Evolutionary conservation across 768 basidiomycete genomes (phyloP).

Genomic region (Tricholoma terreum): DNA sequence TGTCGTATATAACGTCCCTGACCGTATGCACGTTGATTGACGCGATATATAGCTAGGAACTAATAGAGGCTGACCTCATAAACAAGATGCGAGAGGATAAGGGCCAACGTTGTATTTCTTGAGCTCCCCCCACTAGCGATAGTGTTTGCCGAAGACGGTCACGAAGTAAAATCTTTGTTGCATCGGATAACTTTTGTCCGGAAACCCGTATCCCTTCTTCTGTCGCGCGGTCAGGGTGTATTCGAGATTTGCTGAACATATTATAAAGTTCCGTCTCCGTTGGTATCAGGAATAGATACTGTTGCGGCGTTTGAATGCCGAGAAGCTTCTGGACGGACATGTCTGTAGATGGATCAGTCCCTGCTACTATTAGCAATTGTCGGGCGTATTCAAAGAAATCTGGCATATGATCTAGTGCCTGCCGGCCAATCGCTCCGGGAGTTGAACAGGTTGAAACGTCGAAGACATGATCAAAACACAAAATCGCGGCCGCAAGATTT

Average conservation of each 20-base stretch:
- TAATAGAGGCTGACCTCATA: slow-evolving; percentile 41
- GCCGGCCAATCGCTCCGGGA: no score
- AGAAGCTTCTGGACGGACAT: neutral
- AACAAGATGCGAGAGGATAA: slow-evolving; percentile 36
- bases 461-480: slow-evolving; percentile 45
- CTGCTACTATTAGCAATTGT: neutral
- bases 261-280: neutral
- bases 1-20: slow-evolving; percentile 41
- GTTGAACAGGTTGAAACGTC: slow-evolving; percentile 24
- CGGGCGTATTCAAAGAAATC: neutral
- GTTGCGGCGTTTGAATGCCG: neutral
- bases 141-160: neutral
- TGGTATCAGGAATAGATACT: neutral
- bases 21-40: no score
- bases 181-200: neutral
- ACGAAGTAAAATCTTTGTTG: neutral
- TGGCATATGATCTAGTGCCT: neutral
- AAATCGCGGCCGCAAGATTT: slow-evolving; percentile 31
- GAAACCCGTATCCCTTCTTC: neutral
- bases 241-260: neutral
- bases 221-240: no score
- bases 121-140: neutral
- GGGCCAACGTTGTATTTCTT: slow-evolving; percentile 12
- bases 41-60: no score
- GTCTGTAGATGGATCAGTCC: neutral